A percentile compares a stretch with the other conserved stretches of the same genome.
Conservation (phyloP, 23 red algal species). For the Pyropia haitanensis region DNA sequence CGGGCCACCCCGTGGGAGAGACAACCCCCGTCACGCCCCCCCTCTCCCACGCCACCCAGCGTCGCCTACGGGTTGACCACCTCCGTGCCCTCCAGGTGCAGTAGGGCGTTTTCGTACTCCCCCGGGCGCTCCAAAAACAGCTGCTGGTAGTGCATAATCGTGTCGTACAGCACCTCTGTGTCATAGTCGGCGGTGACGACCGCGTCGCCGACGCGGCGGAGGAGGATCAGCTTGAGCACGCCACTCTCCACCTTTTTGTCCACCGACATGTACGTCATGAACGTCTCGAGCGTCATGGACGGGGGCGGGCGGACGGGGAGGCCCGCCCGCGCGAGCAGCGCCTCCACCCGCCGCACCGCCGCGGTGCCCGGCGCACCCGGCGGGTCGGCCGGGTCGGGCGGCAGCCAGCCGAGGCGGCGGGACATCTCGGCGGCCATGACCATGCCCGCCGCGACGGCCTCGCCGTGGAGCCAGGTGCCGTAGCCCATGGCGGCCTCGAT, state of each 20-base stretch:
- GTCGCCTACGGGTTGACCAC: too few species aligned
- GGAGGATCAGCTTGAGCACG: conserved; percentile 61
- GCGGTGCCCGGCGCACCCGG: conserved; percentile 2
- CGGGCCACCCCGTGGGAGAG: too few species aligned
- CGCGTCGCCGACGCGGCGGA: conserved; percentile 59
- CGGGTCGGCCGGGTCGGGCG: too few species aligned
- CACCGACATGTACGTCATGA: conserved; percentile 89
- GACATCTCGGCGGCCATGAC: conserved; percentile 95
- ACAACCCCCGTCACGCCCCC: too few species aligned
- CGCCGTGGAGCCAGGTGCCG: conserved; percentile 84
- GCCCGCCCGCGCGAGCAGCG: conserved; percentile 32
- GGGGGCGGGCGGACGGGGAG: conserved; percentile 81
- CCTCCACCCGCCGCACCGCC: conserved; percentile 28
- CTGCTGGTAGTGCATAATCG: conserved; percentile 81
- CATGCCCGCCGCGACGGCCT: conserved; percentile 93
- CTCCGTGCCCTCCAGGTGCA: too few species aligned
- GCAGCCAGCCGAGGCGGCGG: conserved; percentile 58
- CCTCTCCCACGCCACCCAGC: too few species aligned
- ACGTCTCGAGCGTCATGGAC: conserved; percentile 72
- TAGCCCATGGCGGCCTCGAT: conserved; percentile 91
- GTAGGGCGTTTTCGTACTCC: conserved; percentile 33
- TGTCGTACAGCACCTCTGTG: conserved; percentile 65
- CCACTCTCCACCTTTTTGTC: conserved; percentile 90
- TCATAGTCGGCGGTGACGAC: conserved; percentile 76
- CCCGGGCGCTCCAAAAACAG: conserved; percentile 53